A percentile compares a stretch with the other conserved stretches of the same genome.
Conservation (phyloP, 768 basidiomycete genomes). For the Myochromella boudieri region DNA sequence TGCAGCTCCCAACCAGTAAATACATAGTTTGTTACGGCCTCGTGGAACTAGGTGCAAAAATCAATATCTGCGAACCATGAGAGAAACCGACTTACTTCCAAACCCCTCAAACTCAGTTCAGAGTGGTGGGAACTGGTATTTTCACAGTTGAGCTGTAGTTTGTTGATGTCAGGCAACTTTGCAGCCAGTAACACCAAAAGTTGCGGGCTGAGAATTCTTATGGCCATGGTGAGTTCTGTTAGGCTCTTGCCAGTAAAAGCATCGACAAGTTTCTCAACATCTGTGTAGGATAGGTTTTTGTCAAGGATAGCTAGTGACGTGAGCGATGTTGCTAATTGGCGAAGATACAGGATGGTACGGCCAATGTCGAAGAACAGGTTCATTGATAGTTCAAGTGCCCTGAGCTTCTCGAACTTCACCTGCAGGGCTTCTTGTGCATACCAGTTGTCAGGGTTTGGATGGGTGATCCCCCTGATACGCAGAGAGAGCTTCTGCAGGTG, state of each 20-base stretch:
- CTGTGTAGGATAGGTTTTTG: not conserved
- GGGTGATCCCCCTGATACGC: not conserved
- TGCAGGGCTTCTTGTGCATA: not conserved
- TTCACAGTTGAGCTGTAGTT: not conserved
- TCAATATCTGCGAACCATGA: no score
- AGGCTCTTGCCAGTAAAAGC: not conserved
- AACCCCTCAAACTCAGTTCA: no score
- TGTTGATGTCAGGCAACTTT: not conserved
- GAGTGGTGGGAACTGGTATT: not conserved
- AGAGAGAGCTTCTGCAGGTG: not conserved
- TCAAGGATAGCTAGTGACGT: not conserved
- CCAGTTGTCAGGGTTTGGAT: not conserved
- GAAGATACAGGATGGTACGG: not conserved
- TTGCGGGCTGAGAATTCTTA: not conserved
- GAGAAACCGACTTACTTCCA: no score
- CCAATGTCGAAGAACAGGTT: not conserved
- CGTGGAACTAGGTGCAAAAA: no score
- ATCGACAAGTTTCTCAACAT: not conserved
- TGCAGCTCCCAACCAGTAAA: no score
- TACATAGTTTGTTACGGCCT: no score
- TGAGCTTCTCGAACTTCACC: not conserved
- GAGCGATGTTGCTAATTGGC: not conserved
- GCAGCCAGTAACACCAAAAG: not conserved
- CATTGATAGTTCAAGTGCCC: not conserved
- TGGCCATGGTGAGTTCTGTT: not conserved